These are phyloP conservation scores for Cichorium intybus DNA, from an alignment of 140 eudicot species.

Conservation along the genomic window DNA sequence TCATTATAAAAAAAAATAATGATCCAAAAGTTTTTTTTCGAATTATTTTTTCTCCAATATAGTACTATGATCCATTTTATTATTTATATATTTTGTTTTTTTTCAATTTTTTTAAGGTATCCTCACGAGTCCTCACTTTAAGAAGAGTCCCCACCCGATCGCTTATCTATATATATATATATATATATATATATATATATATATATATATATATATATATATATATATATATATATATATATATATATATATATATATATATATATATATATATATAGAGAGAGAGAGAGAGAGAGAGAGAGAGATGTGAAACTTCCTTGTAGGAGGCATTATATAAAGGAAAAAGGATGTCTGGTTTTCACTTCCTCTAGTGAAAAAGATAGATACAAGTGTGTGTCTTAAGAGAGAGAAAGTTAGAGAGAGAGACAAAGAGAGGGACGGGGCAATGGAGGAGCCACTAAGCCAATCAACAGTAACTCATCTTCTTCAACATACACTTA, in stretches of 20 bases:
- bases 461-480: conserved; percentile 82
- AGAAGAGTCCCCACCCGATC: background rate
- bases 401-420: conserved; percentile 7
- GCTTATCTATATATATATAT: background rate
- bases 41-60: no score
- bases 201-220: background rate
- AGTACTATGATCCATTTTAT: no score
- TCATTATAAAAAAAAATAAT: no score
- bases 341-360: conserved; percentile 47
- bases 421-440: conserved; percentile 20
- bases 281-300: conserved; percentile 22
- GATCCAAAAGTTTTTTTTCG: no score
- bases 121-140: no score
- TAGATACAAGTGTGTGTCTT: conserved; percentile 17
- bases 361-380: conserved; percentile 18
- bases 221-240: conserved; percentile 1
- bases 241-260: background rate
- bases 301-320: conserved; percentile 30
- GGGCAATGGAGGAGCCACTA: conserved; percentile 59
- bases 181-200: background rate
- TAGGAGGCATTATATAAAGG: conserved; percentile 60
- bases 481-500: conserved; percentile 98
- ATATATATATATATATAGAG: background rate
- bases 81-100: no score
- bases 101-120: no score